Evolutionary conservation across 2,329 filamentous ascomycete species (phyloP).

Genomic region (Dactylellina leptospora): DNA sequence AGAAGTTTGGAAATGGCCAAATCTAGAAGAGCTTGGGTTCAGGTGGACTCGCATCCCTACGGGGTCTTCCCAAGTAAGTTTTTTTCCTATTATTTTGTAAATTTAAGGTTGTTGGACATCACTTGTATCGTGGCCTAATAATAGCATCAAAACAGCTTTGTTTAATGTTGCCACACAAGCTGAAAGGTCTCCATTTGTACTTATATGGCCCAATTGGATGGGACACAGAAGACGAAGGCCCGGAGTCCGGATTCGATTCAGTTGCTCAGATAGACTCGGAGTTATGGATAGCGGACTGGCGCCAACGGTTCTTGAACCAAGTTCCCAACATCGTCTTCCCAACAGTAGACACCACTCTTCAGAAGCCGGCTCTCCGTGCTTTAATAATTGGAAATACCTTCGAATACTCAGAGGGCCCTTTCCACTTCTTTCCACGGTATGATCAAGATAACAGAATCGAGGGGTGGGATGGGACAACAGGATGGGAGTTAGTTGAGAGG

Average conservation of each 20-base stretch:
- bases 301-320: background rate
- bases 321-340: background rate
- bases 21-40: background rate
- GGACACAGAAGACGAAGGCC: background rate
- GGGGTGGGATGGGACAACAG: background rate
- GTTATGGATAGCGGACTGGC: background rate
- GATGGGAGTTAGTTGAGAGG: background rate
- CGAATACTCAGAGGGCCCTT: background rate
- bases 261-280: background rate
- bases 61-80: too few relatives aligned
- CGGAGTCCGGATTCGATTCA: background rate
- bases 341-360: background rate
- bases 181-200: conserved; percentile 3
- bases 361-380: background rate
- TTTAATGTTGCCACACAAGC: background rate
- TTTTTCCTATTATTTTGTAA: background rate
- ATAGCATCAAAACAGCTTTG: background rate
- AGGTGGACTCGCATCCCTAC: background rate
- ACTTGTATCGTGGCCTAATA: background rate
- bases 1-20: conserved; percentile 3
- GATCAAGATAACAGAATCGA: background rate
- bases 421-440: conserved; percentile 6
- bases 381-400: background rate
- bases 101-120: background rate
- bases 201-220: background rate